Evolutionary conservation across 2,329 filamentous ascomycete species (phyloP).

Genomic region (Colletotrichum sp.): DNA sequence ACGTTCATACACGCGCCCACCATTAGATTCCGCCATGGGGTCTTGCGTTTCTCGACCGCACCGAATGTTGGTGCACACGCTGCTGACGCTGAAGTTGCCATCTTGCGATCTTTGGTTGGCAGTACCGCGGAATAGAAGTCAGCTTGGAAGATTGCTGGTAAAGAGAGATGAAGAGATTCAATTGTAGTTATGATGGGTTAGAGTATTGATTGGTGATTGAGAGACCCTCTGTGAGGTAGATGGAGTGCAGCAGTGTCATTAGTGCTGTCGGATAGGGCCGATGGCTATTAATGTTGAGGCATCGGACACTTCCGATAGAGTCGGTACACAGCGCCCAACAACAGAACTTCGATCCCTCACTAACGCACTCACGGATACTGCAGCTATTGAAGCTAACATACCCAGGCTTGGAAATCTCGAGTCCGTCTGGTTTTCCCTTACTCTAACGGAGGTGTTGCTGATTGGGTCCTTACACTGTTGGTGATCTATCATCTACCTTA

Average conservation of each 20-base stretch:
- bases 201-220: not conserved
- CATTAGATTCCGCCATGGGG: not conserved
- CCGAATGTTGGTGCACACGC: not conserved
- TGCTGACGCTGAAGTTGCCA: not conserved
- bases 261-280: not conserved
- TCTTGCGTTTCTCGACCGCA: not conserved
- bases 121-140: not conserved
- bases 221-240: not conserved
- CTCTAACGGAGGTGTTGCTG: not conserved
- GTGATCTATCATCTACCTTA: fast-evolving
- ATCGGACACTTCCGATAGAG: not conserved
- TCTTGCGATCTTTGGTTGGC: not conserved
- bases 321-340: not conserved
- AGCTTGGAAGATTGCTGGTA: no score
- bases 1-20: constrained; percentile 1
- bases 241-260: not conserved
- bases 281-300: not conserved
- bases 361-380: not conserved
- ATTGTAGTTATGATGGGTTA: not conserved
- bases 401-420: not conserved
- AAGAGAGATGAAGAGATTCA: not conserved
- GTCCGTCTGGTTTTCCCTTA: fast-evolving
- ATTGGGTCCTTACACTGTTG: not conserved
- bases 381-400: not conserved
- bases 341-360: not conserved